phyloP scores from a whole-genome alignment of 768 basidiomycete species.

The Gymnopilus junonius region DNA sequence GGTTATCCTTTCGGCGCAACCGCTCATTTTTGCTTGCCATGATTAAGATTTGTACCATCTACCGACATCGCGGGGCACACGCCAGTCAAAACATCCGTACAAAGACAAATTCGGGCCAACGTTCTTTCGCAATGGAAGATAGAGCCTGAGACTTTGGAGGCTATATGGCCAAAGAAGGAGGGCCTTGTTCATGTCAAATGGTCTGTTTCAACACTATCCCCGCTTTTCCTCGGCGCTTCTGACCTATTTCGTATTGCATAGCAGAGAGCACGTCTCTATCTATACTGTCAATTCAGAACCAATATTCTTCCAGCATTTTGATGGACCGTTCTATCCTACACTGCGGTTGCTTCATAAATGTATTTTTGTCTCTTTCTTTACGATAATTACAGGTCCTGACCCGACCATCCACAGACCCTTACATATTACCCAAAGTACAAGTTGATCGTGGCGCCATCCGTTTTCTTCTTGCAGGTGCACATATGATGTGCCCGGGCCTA shows the following conservation, averaged over 20 bases:
- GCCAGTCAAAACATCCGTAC: slow-evolving; percentile 91
- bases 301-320: slow-evolving; percentile 94
- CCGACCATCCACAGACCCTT: slow-evolving; percentile 69
- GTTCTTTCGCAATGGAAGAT: slow-evolving; percentile 86
- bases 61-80: slow-evolving; percentile 90
- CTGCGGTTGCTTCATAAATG: slow-evolving; percentile 92
- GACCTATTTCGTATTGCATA: slow-evolving; percentile 42
- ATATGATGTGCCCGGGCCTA: slow-evolving; percentile 97
- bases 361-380: slow-evolving; percentile 33
- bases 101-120: slow-evolving; percentile 81
- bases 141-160: slow-evolving; percentile 80
- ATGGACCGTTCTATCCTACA: slow-evolving; percentile 91
- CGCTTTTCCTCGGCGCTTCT: slow-evolving; percentile 12
- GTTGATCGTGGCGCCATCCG: slow-evolving; percentile 98
- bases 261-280: slow-evolving; percentile 95
- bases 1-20: slow-evolving; percentile 10
- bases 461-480: slow-evolving; percentile 90
- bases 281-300: slow-evolving; percentile 89
- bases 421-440: slow-evolving; percentile 83
- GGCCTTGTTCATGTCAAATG: slow-evolving; percentile 92
- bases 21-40: slow-evolving; percentile 13
- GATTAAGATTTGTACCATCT: slow-evolving; percentile 64
- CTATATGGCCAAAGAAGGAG: slow-evolving; percentile 99
- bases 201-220: slow-evolving; percentile 47
- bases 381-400: slow-evolving; percentile 5